Evolutionary conservation across 176 grass and related monocot genomes (phyloP).

Genomic region (Chloris gayana): DNA sequence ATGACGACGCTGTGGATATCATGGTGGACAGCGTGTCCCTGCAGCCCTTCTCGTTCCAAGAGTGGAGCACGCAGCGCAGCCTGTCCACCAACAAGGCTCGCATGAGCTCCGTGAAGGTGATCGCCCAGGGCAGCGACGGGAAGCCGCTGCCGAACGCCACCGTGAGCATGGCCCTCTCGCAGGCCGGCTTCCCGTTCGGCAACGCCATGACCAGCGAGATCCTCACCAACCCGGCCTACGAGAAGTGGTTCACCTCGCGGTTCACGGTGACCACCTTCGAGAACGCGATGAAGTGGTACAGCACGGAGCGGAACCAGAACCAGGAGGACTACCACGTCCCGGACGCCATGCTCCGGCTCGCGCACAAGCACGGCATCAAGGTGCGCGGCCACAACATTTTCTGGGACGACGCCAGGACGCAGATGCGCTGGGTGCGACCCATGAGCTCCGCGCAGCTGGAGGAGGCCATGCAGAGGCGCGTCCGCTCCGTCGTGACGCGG

Average conservation of each 20-base stretch:
- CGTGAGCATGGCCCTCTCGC: constrained; percentile 33
- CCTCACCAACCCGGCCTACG: constrained; percentile 48
- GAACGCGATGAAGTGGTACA: constrained; percentile 95
- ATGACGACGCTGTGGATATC: constrained; percentile 49
- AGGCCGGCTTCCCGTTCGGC: constrained; percentile 59
- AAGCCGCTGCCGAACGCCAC: constrained; percentile 39
- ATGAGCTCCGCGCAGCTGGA: constrained; percentile 14
- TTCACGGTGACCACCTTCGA: constrained; percentile 79
- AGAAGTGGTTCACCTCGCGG: constrained; percentile 72
- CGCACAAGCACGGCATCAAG: constrained; percentile 35
- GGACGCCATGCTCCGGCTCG: constrained; percentile 63
- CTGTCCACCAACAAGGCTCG: constrained; percentile 35
- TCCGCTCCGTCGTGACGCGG: constrained; percentile 46
- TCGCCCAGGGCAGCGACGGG: constrained; percentile 32
- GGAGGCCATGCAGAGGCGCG: constrained; percentile 32
- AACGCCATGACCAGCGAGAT: constrained; percentile 58
- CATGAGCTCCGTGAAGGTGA: constrained; percentile 39
- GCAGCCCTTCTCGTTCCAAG: constrained; percentile 67
- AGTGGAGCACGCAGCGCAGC: constrained; percentile 60
- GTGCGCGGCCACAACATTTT: constrained; percentile 82
- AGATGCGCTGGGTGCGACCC: constrained; percentile 37
- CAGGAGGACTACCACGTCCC: constrained; percentile 52
- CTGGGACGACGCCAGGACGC: constrained; percentile 62
- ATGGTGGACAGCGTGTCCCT: constrained; percentile 70
- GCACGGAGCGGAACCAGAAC: constrained; percentile 39